A percentile compares a stretch with the other conserved stretches of the same genome.
Evolutionary conservation across 2,329 filamentous ascomycete genomes (phyloP).

Genomic region (Apiospora malaysiana): DNA sequence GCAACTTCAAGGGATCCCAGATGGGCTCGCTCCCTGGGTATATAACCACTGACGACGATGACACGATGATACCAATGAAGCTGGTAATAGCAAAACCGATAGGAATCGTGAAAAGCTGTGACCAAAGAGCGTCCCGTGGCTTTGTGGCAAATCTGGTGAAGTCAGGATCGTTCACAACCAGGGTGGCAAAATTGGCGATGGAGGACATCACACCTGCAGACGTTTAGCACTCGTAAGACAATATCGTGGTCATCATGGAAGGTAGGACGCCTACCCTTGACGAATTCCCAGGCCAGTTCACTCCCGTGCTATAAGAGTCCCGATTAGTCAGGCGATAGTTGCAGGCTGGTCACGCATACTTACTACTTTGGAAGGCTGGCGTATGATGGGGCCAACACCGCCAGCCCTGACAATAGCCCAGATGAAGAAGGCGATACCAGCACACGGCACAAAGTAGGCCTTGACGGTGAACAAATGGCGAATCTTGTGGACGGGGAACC

Average conservation of each 20-base stretch:
- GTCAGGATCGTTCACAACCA: conserved; percentile 84
- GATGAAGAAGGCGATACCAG: conserved; percentile 83
- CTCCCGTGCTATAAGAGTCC: conserved; percentile 58
- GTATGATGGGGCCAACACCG: conserved; percentile 82
- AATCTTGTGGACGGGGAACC: conserved; percentile 88
- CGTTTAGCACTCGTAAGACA: background rate
- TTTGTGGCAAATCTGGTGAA: conserved; percentile 83
- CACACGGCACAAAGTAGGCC: conserved; percentile 80
- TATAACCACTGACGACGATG: conserved; percentile 73
- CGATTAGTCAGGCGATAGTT: background rate
- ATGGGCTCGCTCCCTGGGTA: conserved; percentile 66
- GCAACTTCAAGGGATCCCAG: conserved; percentile 75
- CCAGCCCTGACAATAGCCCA: conserved; percentile 79
- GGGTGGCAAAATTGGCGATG: conserved; percentile 88
- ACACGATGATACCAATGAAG: conserved; percentile 83
- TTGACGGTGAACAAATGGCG: conserved; percentile 92
- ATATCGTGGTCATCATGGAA: background rate
- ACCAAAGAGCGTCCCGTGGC: conserved; percentile 78
- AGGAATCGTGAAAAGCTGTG: conserved; percentile 78
- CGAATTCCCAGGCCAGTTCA: conserved; percentile 78
- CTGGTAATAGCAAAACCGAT: conserved; percentile 77
- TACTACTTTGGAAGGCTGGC: conserved; percentile 63
- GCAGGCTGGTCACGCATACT: background rate
- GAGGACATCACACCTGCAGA: conserved; percentile 74
- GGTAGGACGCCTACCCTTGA: conserved; percentile 57